A percentile compares a stretch with the other conserved stretches of the same genome.
Conservation (phyloP, 1,284 basidiomycete species). For the Neotropicomus parvogracilis region DNA sequence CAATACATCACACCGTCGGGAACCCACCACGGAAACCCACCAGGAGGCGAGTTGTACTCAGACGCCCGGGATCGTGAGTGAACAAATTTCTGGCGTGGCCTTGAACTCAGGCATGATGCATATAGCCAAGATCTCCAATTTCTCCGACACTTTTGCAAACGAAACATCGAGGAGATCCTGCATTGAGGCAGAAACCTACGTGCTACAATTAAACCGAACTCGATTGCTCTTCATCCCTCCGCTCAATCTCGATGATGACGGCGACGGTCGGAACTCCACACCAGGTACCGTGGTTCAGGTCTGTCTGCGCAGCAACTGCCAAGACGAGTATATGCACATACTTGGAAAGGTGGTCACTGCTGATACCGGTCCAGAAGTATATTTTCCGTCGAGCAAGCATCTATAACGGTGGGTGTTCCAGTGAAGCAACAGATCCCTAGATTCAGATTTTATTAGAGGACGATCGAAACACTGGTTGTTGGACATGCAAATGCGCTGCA, state of each 20-base stretch:
- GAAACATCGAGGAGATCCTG: neutral
- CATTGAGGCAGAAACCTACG: conserved; percentile 10
- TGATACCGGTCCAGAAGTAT: conserved; percentile 14
- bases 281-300: conserved; percentile 28
- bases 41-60: neutral
- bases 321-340: conserved; percentile 22
- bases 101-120: too few relatives aligned
- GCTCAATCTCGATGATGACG: neutral
- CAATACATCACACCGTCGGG: too few relatives aligned
- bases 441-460: conserved; percentile 12
- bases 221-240: conserved; percentile 26
- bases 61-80: neutral
- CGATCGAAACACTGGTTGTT: conserved; percentile 25
- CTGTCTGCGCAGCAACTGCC: conserved; percentile 16
- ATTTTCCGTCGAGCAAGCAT: conserved; percentile 11
- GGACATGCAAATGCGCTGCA: conserved; percentile 16
- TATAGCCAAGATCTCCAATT: too few relatives aligned
- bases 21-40: neutral
- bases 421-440: neutral
- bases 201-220: conserved; percentile 23
- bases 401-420: conserved; percentile 21
- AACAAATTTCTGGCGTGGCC: neutral
- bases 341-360: neutral
- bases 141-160: neutral
- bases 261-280: neutral